phyloP scores from a whole-genome alignment of 1,139 yeast species.

The Lodderomyces parapsilosis region DNA sequence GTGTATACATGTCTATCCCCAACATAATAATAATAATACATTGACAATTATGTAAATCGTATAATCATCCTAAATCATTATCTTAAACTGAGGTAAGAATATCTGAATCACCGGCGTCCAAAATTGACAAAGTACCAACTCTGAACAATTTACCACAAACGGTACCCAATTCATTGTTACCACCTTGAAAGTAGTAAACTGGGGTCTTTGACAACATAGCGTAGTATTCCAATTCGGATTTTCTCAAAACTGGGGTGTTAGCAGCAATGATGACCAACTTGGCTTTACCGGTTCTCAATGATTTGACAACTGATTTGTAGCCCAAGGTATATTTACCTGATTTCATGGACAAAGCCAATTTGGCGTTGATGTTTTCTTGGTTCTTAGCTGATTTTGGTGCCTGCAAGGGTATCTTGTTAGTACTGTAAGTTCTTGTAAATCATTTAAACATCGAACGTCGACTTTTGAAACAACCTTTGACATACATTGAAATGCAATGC shows the following conservation, averaged over 20 bases:
- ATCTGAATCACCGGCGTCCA: slow-evolving; percentile 99
- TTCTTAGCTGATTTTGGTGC: slow-evolving; percentile 87
- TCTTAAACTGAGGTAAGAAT: slow-evolving; percentile 62
- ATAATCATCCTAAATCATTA: neutral
- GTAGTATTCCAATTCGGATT: slow-evolving; percentile 99
- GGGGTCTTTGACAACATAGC: slow-evolving; percentile 99
- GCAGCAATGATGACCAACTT: slow-evolving; percentile 98
- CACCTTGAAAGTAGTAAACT: slow-evolving; percentile 99
- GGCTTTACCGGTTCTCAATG: slow-evolving; percentile 98
- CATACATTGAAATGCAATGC: slow-evolving; percentile 1
- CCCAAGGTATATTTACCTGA: slow-evolving; percentile 99
- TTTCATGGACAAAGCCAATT: slow-evolving; percentile 96
- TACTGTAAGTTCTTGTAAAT: no score
- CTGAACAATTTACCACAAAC: slow-evolving; percentile 99
- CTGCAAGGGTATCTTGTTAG: slow-evolving; percentile 31
- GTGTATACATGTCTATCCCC: slow-evolving; percentile 5
- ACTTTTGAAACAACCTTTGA: neutral
- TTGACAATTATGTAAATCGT: slow-evolving; percentile 5
- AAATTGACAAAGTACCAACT: slow-evolving; percentile 94
- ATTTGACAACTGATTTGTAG: slow-evolving; percentile 98
- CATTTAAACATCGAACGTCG: no score
- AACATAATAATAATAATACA: slow-evolving; percentile 5
- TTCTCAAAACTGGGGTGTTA: slow-evolving; percentile 99
- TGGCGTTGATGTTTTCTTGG: slow-evolving; percentile 96
- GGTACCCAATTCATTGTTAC: slow-evolving; percentile 99